Conservation (phyloP, 805 yeast species). For the Pichia paraexigua region DNA sequence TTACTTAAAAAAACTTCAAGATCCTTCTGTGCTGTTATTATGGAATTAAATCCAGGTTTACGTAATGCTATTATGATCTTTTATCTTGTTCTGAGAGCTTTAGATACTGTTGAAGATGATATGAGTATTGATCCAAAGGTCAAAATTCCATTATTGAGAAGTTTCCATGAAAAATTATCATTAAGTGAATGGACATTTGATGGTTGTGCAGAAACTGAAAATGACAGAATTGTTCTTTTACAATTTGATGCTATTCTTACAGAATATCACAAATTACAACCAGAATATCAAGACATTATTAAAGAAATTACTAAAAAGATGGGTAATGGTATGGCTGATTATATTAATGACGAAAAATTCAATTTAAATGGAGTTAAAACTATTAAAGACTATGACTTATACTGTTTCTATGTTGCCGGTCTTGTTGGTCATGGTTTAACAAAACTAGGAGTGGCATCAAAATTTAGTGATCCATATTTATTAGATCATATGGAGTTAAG, state of each 20-base stretch:
- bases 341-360: constrained; percentile 68
- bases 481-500: constrained; percentile 50
- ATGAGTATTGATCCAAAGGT: constrained; percentile 68
- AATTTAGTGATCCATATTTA: constrained; percentile 51
- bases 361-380: constrained; percentile 75
- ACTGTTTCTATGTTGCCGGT: constrained; percentile 97
- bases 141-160: constrained; percentile 68
- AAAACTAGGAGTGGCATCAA: constrained; percentile 66
- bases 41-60: constrained; percentile 84
- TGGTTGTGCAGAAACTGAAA: constrained; percentile 68
- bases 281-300: constrained; percentile 71
- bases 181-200: constrained; percentile 73
- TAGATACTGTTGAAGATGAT: constrained; percentile 95
- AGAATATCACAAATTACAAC: constrained; percentile 67
- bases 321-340: constrained; percentile 99
- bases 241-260: constrained; percentile 63
- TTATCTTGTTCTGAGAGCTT: constrained; percentile 78
- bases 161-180: constrained; percentile 56
- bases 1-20: constrained; percentile 69
- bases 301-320: constrained; percentile 70
- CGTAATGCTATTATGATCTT: constrained; percentile 76
- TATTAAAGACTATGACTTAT: constrained; percentile 72
- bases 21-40: constrained; percentile 89
- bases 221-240: constrained; percentile 73
- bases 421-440: constrained; percentile 95